A percentile compares a stretch with the other conserved stretches of the same genome.
Conservation (phyloP, 129 eudicot genomes). For the Chrysanthemum lavandulifolium region DNA sequence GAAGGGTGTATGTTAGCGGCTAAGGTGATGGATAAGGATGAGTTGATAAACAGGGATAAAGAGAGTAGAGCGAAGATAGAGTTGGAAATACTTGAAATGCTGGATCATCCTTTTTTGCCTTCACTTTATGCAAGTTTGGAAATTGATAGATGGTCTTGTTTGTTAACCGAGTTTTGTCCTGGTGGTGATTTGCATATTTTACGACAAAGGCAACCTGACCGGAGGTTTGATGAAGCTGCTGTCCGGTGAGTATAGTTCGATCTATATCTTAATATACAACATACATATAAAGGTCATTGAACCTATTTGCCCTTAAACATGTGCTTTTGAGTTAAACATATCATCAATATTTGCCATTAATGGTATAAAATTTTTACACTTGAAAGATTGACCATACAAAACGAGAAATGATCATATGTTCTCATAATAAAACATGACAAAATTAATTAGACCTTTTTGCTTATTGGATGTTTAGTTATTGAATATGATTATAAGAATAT, state of each 20-base stretch:
- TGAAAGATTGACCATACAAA: neutral
- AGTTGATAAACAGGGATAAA: conserved; percentile 54
- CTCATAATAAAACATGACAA: too few relatives aligned
- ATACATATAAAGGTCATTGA: too few relatives aligned
- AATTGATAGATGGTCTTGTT: conserved; percentile 59
- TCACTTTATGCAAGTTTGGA: conserved; percentile 58
- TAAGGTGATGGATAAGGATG: conserved; percentile 85
- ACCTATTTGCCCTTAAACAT: too few relatives aligned
- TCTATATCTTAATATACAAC: too few relatives aligned
- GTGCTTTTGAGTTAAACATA: too few relatives aligned
- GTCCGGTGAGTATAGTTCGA: conserved; percentile 45
- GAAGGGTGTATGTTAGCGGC: conserved; percentile 67
- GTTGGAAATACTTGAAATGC: conserved; percentile 61
- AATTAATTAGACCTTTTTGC: too few relatives aligned
- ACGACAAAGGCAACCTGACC: conserved; percentile 68
- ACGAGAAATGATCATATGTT: too few relatives aligned
- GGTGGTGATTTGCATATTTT: conserved; percentile 79
- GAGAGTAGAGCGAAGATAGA: conserved; percentile 66
- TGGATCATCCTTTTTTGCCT: conserved; percentile 80
- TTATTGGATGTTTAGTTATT: too few relatives aligned
- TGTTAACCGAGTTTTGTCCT: conserved; percentile 81
- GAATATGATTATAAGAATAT: neutral
- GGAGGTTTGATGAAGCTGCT: conserved; percentile 60
- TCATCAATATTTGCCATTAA: too few relatives aligned
- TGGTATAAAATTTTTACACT: neutral